These are phyloP conservation scores for Acanthamoeba triangularis DNA, from an alignment of 208 protist species.

Conservation along the genomic window DNA sequence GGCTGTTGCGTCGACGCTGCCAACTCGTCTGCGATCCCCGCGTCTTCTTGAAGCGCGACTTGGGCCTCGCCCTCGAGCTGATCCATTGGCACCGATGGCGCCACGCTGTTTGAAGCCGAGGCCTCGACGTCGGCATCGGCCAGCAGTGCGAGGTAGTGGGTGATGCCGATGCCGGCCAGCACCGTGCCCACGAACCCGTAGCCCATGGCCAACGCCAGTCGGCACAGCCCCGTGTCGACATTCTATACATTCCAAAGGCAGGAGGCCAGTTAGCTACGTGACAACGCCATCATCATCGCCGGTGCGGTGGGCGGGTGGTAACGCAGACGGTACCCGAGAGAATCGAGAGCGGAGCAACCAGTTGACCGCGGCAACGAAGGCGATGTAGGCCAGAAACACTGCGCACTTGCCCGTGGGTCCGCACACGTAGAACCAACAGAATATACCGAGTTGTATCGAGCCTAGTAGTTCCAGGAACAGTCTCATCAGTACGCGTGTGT, in stretches of 20 bases:
- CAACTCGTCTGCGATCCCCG: background rate
- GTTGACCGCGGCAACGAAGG: background rate
- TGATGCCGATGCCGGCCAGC: slow-evolving; percentile 15
- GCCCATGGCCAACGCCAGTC: background rate
- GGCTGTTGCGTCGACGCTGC: background rate
- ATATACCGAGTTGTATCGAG: background rate
- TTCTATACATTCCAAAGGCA: background rate
- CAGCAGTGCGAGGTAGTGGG: background rate
- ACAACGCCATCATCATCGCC: background rate
- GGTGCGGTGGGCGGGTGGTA: background rate
- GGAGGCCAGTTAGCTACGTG: background rate
- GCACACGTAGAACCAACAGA: background rate
- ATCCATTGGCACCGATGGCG: too few relatives aligned
- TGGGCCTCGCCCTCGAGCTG: background rate
- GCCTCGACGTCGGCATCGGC: background rate
- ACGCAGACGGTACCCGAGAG: background rate
- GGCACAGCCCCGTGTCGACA: background rate
- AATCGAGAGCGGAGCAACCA: slow-evolving; percentile 10
- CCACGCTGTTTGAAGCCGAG: background rate
- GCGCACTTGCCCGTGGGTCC: slow-evolving; percentile 1
- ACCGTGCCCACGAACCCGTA: background rate
- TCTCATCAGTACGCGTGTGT: background rate
- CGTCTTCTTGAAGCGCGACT: too few relatives aligned
- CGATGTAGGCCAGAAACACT: background rate
- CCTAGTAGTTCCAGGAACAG: background rate